Base-by-base conservation (phyloP, 1,139 yeast species). In the Schwanniomyces etchellsii region DNA sequence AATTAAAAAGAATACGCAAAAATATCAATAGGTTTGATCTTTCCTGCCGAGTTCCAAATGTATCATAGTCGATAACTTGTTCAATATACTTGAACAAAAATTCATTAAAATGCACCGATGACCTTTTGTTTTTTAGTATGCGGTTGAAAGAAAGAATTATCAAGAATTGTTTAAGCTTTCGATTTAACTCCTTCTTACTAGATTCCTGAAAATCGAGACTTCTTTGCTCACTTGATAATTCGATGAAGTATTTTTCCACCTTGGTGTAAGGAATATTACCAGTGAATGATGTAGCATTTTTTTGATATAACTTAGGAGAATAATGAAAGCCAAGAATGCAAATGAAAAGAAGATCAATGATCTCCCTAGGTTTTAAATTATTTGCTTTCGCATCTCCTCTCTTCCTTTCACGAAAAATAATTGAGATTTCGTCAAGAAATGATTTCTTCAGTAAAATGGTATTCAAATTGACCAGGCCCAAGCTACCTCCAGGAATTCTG, bases 1-100 rank as follows among this genome's bases (percentile, higher is more conserved):
- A 77, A 37, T 70, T 66, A 20, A 73, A 57, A 23, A 70, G 43
- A n/a, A 78, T 52, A 39, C 86, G 60, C 3, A 72, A 10, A 57
- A 64, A 18, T 47, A 44, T 37, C 29, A 52, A 36, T 18, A 38
- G 27, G 20, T 36, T 40, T 16, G 41, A 24, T 12, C 27, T 13
- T 25, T 18, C 21, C 43, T 7, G 21, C 21, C 21, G 9, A n/a
- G 7, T n/a, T 18, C n/a, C 21, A n/a, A 18, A n/a, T 18, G 7
- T 18, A 7, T 7, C n/a, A 7, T 18, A 7, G 7, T 7, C 7
- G n/a, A 18, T 7, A 7, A 7, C 21, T 7, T 18, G 7, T 18
- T 18, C n/a, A 18, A 18, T 7, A n/a, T n/a, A 18, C n/a, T 18
- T 18, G 21, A 18, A 18, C 7, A 18, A 7, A n/a, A 18, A 18